These are phyloP conservation scores for Amanita inopinata DNA, from an alignment of 768 basidiomycete species.

Conservation along the genomic window DNA sequence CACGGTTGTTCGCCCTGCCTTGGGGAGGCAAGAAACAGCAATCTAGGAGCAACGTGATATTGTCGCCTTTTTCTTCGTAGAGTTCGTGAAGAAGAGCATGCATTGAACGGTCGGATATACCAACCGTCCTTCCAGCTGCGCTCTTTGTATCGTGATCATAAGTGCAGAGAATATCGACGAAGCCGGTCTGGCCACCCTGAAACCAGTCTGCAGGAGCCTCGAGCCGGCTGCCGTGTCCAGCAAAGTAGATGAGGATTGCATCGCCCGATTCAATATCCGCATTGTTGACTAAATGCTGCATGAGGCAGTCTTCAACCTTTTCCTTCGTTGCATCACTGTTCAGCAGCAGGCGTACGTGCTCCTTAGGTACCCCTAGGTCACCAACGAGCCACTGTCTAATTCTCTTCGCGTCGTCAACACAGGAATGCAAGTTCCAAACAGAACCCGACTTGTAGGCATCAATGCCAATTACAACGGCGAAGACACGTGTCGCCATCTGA, in stretches of 20 bases:
- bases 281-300: constrained; percentile 56
- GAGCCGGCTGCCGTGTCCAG: constrained; percentile 60
- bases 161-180: constrained; percentile 53
- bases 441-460: constrained; percentile 56
- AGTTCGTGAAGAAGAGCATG: constrained; percentile 52
- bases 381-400: constrained; percentile 49
- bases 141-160: constrained; percentile 52
- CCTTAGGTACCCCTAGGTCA: constrained; percentile 46
- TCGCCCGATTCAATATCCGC: constrained; percentile 48
- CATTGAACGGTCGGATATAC: constrained; percentile 61
- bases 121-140: constrained; percentile 38
- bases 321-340: constrained; percentile 53
- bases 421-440: constrained; percentile 60
- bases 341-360: constrained; percentile 47
- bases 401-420: constrained; percentile 52
- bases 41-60: constrained; percentile 60
- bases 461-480: constrained; percentile 60
- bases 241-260: constrained; percentile 60
- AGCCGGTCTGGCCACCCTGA: constrained; percentile 21
- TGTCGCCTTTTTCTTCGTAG: constrained; percentile 48
- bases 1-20: constrained; percentile 26
- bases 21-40: constrained; percentile 46
- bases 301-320: constrained; percentile 51
- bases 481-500: constrained; percentile 32
- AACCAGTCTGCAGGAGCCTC: constrained; percentile 55